A percentile compares a stretch with the other conserved stretches of the same genome.
phyloP scores from a whole-genome alignment of 768 basidiomycete species.

The Termitomyces sp. region DNA sequence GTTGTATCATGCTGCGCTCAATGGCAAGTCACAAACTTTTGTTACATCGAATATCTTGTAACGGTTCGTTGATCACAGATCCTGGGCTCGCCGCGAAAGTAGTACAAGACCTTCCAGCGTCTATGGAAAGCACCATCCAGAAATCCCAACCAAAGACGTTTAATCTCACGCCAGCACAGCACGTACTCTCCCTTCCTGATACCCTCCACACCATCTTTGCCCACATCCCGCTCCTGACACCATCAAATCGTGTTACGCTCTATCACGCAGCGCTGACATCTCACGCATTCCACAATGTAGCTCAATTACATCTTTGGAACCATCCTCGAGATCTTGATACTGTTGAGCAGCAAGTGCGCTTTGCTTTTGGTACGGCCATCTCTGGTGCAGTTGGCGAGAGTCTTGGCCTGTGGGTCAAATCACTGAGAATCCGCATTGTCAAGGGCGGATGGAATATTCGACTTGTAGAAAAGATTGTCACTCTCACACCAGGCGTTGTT shows the following conservation, averaged over 20 bases:
- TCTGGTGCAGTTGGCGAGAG: not conserved
- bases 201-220: not conserved
- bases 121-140: not conserved
- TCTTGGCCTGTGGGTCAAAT: not conserved
- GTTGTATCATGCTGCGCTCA: not conserved
- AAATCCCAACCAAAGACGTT: not conserved
- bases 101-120: not conserved
- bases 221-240: not conserved
- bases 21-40: not conserved
- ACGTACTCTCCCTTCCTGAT: not conserved
- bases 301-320: not conserved
- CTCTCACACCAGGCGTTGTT: not conserved
- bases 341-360: not conserved
- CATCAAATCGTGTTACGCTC: not conserved
- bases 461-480: not conserved
- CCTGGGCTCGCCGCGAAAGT: not conserved
- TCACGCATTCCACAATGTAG: not conserved
- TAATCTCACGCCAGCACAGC: not conserved
- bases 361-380: not conserved
- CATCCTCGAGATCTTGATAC: not conserved
- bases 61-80: not conserved
- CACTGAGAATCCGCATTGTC: not conserved
- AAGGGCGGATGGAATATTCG: not conserved
- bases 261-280: not conserved
- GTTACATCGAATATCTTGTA: not conserved